Percentiles rank a stretch among this genome's conserved stretches.
Conservation (phyloP, 345 rosid genomes). For the Turritis glabra region DNA sequence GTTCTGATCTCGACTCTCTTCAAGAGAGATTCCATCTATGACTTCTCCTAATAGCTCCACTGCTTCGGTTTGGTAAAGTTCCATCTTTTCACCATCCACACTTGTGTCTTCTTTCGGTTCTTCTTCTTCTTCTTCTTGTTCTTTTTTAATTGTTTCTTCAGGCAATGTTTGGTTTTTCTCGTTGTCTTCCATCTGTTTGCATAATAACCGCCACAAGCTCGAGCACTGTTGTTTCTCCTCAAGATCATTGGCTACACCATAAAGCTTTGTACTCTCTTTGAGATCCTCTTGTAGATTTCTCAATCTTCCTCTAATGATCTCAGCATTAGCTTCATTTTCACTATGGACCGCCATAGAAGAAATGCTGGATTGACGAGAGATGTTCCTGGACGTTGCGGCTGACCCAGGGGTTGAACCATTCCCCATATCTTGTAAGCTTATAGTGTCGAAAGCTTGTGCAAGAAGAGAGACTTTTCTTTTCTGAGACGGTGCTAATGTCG, state of each 20-base stretch:
- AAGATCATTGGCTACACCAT: constrained; percentile 34
- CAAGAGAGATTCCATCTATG: constrained; percentile 72
- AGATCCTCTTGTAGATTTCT: constrained; percentile 36
- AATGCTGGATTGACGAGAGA: constrained; percentile 41
- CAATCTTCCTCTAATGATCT: constrained; percentile 30
- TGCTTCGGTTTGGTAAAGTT: constrained; percentile 60
- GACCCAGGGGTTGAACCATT: constrained; percentile 32
- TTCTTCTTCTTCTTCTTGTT: constrained; percentile 34
- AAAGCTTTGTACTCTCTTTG: constrained; percentile 36
- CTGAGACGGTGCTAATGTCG: constrained; percentile 72
- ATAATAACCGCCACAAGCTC: constrained; percentile 71
- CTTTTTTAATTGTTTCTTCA: constrained; percentile 38
- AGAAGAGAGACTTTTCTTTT: constrained; percentile 80
- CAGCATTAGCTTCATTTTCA: constrained; percentile 33
- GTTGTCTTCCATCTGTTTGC: constrained; percentile 70
- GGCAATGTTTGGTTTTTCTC: constrained; percentile 41
- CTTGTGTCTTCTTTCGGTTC: constrained; percentile 26
- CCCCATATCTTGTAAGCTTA: constrained; percentile 46
- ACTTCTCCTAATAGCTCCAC: constrained; percentile 83
- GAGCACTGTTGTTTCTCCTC: constrained; percentile 62
- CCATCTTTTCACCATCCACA: constrained; percentile 39
- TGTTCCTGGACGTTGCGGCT: constrained; percentile 42
- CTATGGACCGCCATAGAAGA: constrained; percentile 27
- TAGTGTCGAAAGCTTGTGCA: constrained; percentile 94
- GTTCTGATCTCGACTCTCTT: constrained; percentile 52